phyloP scores from a whole-genome alignment of 345 rosid species.

The Noccaea bulbosa region DNA sequence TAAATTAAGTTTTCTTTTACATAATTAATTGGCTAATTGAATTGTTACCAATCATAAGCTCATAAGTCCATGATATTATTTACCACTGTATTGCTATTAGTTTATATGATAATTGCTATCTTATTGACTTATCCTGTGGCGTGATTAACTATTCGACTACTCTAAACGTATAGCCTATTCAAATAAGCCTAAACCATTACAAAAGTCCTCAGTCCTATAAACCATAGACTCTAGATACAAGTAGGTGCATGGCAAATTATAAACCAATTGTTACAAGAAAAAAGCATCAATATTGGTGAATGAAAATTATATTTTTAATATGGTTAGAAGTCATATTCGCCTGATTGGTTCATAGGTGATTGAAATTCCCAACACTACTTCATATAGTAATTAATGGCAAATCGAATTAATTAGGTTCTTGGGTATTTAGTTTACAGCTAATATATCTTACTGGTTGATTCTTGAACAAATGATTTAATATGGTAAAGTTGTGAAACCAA shows the following conservation, averaged over 20 bases:
- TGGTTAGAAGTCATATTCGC: conserved; percentile 9
- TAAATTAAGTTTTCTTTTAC: not conserved
- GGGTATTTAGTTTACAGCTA: conserved; percentile 8
- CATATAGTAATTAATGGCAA: conserved; percentile 15
- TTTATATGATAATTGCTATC: not conserved
- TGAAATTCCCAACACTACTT: conserved; percentile 11
- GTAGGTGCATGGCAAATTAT: not conserved
- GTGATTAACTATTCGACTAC: not conserved
- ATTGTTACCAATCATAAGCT: not conserved
- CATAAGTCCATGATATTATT: too few species aligned
- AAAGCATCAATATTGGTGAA: not conserved
- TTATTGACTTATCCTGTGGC: not conserved
- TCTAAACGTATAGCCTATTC: not conserved
- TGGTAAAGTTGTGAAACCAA: conserved; percentile 6
- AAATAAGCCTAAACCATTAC: conserved; percentile 19
- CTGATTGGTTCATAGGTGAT: conserved; percentile 12
- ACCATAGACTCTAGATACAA: not conserved
- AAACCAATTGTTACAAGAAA: not conserved
- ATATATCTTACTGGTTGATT: conserved; percentile 33
- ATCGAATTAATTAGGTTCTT: not conserved
- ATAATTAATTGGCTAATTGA: not conserved
- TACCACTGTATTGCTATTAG: not conserved
- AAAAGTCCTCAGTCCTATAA: conserved; percentile 1
- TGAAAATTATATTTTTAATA: not conserved
- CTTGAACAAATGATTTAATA: conserved; percentile 19